Conservation (phyloP, 2,329 filamentous ascomycete genomes). For the Leptographium galeiforme region DNA sequence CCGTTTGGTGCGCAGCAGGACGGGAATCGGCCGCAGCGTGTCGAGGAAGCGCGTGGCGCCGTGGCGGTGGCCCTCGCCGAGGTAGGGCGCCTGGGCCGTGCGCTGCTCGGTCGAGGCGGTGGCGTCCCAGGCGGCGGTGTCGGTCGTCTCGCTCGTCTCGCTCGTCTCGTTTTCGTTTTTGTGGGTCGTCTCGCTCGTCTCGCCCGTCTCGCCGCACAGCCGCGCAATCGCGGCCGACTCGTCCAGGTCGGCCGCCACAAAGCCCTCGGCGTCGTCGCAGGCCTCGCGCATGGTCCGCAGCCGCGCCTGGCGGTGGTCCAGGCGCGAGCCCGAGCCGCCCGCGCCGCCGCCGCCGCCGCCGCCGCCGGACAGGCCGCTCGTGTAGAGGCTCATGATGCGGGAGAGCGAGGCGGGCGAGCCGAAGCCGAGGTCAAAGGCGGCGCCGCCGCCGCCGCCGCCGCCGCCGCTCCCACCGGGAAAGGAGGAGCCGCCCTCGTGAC, state of each 20-base stretch:
- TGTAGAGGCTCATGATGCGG: constrained; percentile 86
- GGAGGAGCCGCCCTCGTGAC: no score
- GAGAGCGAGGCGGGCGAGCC: constrained; percentile 70
- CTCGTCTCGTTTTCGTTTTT: no score
- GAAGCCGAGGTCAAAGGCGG: constrained; percentile 36
- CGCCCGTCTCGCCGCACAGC: constrained; percentile 28
- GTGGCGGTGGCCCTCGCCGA: constrained; percentile 30
- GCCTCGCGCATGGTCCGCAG: constrained; percentile 72
- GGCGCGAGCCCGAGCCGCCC: constrained; percentile 30
- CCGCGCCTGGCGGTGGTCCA: constrained; percentile 54
- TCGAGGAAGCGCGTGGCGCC: constrained; percentile 48
- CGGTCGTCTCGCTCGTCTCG: no score
- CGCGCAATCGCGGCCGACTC: constrained; percentile 48
- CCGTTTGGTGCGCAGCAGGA: constrained; percentile 77
- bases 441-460: no score
- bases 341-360: no score
- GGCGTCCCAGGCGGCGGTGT: constrained; percentile 36
- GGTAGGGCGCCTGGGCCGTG: constrained; percentile 26
- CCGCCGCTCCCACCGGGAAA: no score
- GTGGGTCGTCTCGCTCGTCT: no score
- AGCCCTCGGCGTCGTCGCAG: constrained; percentile 53
- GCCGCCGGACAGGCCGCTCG: constrained; percentile 17
- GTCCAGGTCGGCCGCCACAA: constrained; percentile 47
- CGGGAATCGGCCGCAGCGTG: constrained; percentile 68
- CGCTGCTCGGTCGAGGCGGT: constrained; percentile 39